phyloP scores from a whole-genome alignment of 2,329 filamentous ascomycete genomes.

The Colletotrichum limetticola region DNA sequence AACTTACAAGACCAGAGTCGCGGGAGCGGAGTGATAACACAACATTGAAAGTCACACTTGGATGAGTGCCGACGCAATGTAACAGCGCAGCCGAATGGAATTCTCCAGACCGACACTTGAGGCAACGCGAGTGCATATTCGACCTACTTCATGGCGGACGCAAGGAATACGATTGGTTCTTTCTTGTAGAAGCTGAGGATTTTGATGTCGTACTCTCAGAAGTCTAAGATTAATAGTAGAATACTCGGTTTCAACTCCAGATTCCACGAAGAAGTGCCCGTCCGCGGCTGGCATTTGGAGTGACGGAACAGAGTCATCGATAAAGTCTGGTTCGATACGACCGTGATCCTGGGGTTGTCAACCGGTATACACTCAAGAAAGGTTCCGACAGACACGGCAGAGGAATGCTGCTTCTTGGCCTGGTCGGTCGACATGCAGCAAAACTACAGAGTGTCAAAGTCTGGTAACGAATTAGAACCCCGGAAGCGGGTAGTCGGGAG shows the following conservation, averaged over 20 bases:
- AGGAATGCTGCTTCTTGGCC: not conserved
- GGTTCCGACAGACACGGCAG: constrained; percentile 25
- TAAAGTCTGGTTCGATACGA: constrained; percentile 16
- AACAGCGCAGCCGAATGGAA: not conserved
- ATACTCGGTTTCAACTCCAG: not conserved
- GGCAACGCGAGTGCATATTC: not conserved
- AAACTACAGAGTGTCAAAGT: not conserved
- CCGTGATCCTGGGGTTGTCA: constrained; percentile 5
- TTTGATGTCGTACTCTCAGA: no score
- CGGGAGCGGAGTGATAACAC: not conserved
- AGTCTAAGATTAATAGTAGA: no score
- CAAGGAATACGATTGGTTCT: not conserved
- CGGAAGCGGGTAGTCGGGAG: constrained; percentile 4
- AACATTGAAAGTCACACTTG: not conserved
- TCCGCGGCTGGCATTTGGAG: constrained; percentile 8
- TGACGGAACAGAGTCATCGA: not conserved
- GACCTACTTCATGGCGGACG: no score
- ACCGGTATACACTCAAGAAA: constrained; percentile 8
- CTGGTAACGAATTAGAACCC: constrained; percentile 28
- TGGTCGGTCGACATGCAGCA: constrained; percentile 13
- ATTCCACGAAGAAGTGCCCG: not conserved
- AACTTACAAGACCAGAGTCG: not conserved
- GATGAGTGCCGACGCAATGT: not conserved
- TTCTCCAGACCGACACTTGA: not conserved
- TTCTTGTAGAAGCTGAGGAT: not conserved